phyloP scores from a whole-genome alignment of 768 basidiomycete species.

The Collybia nuda region DNA sequence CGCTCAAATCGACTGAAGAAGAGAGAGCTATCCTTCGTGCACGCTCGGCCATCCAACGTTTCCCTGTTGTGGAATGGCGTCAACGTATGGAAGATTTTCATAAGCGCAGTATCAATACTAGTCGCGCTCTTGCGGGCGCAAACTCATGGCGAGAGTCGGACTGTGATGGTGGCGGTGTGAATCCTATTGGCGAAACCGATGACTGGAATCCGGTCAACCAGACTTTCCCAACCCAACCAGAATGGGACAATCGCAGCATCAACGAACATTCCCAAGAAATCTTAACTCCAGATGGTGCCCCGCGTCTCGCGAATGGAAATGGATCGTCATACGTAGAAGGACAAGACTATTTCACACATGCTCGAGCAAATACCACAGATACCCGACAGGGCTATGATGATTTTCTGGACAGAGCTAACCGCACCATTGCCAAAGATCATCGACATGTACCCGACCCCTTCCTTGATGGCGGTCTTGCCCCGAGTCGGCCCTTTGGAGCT shows the following conservation, averaged over 20 bases:
- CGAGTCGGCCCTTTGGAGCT: constrained; percentile 72
- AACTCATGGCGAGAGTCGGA: constrained; percentile 82
- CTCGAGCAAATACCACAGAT: constrained; percentile 29
- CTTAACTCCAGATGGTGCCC: constrained; percentile 44
- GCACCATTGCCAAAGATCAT: constrained; percentile 78
- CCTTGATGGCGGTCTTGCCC: constrained; percentile 59
- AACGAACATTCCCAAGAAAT: constrained; percentile 54
- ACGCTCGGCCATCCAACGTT: constrained; percentile 91
- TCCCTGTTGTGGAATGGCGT: constrained; percentile 98
- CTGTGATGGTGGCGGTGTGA: constrained; percentile 47
- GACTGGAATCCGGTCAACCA: constrained; percentile 80
- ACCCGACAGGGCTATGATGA: constrained; percentile 57
- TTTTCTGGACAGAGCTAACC: constrained; percentile 86
- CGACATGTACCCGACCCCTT: constrained; percentile 84
- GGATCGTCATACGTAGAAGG: constrained; percentile 50
- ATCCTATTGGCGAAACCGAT: constrained; percentile 63
- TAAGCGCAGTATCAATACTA: constrained; percentile 73
- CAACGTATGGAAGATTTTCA: constrained; percentile 96
- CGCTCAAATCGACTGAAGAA: constrained; percentile 85
- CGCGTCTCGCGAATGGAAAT: constrained; percentile 41
- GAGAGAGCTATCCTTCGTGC: constrained; percentile 92
- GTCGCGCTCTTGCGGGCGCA: constrained; percentile 64
- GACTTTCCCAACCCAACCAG: constrained; percentile 65
- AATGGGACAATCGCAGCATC: constrained; percentile 70
- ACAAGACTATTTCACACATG: constrained; percentile 47